Evolutionary conservation across 192 early-diverging fungal species (phyloP).

Genomic region (Entophlyctis helioformis): DNA sequence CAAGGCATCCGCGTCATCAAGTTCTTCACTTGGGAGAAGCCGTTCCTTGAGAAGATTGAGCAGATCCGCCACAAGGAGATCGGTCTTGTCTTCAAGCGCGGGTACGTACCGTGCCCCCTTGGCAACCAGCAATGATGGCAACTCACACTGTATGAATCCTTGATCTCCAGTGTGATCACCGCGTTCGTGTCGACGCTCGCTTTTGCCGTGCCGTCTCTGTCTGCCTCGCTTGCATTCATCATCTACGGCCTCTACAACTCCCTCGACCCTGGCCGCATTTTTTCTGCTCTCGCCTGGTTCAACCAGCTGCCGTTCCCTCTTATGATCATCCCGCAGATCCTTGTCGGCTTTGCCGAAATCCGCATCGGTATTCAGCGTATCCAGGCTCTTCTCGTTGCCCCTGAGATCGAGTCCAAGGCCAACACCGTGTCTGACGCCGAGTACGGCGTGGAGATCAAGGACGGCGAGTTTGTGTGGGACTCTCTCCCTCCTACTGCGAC

Average conservation of each 20-base stretch:
- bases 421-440: constrained; percentile 23
- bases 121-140: too few relatives aligned
- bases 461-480: too few relatives aligned
- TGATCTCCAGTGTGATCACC: too few relatives aligned
- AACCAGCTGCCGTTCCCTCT: constrained; percentile 33
- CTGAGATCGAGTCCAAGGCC: constrained; percentile 45
- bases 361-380: constrained; percentile 36
- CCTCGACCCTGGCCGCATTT: constrained; percentile 22
- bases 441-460: too few relatives aligned
- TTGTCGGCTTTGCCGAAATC: constrained; percentile 34
- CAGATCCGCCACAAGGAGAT: constrained; percentile 33
- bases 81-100: constrained; percentile 17
- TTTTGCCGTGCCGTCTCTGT: constrained; percentile 31
- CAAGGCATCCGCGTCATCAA: too few relatives aligned
- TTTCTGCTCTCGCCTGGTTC: constrained; percentile 32
- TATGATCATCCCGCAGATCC: constrained; percentile 34
- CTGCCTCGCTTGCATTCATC: constrained; percentile 23
- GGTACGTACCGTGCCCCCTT: background rate
- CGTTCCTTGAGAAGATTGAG: constrained; percentile 48
- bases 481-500: too few relatives aligned
- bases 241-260: constrained; percentile 26
- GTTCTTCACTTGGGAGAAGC: too few relatives aligned
- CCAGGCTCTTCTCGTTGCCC: constrained; percentile 35
- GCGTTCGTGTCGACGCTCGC: constrained; percentile 29
- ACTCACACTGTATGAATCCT: too few relatives aligned